Evolutionary conservation across 306 rosid species (phyloP), one percentile per base, ranked within the genome.

Genomic region (Inga laurina): DNA sequence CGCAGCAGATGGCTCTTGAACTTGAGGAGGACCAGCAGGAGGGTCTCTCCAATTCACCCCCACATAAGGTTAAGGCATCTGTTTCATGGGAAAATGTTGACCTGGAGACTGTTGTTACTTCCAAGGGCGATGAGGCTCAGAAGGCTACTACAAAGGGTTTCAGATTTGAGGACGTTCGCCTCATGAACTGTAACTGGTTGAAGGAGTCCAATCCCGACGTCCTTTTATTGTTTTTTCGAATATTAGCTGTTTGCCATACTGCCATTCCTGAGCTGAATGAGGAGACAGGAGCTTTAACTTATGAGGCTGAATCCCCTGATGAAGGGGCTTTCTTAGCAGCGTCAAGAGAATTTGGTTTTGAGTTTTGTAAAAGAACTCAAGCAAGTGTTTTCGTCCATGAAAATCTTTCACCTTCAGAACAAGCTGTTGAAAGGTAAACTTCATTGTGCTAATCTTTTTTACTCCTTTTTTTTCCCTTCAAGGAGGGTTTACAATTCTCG

Each of bases 291-390:
- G 79, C 8, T 71, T 87, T 76, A 80, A 90, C 99, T 15, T 97
- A 94, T 57, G 99, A 97, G 86, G 99, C 97, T 5, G 99, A 97
- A 86, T 97, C 99, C 85, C 99, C 99, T 2, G 99, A 97, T 81
- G 99, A 97, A 92, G 99, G 91, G 32, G 97, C 99, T 84, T 97
- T 97, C 89, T 97, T 97, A 81, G 93, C 91, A 79, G 99, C 99
- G 37, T 95, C 98, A 7, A 91, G 92, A 81, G 99, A 97, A 82
- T 97, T 97, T 84, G 99, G 98, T 82, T 97, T 97, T 85, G 98
- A 94, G 85, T 97, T 94, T 86, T 90, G 81, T 77, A 94, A 81
- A 87, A 87, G 99, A 82, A 97, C 93, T 85, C 99, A 97, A 74
- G 90, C 99, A 37, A 90, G 88, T 76, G 94, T 90, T 77, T 75